Conservation (phyloP, 2,329 filamentous ascomycete species). For the Chaetomium sp. region DNA sequence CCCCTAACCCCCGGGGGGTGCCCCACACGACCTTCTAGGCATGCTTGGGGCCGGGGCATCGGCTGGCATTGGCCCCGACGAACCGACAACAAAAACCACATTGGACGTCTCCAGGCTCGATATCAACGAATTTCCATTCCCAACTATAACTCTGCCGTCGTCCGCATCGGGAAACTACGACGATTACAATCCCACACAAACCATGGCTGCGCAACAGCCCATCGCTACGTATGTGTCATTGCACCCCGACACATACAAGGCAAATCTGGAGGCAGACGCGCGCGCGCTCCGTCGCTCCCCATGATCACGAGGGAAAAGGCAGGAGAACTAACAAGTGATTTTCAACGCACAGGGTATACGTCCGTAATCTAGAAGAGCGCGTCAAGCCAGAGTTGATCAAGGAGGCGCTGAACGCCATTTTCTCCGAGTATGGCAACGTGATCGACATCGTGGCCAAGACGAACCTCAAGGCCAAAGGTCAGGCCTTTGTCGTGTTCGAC, state of each 20-base stretch:
- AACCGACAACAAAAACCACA: neutral
- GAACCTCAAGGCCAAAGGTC: conserved; percentile 86
- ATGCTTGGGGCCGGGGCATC: neutral
- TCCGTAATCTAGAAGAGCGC: conserved; percentile 85
- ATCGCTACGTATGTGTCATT: conserved; percentile 69
- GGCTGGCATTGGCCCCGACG: neutral
- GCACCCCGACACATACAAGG: conserved; percentile 53
- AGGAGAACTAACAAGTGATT: conserved; percentile 30
- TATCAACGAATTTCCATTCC: neutral
- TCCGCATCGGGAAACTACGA: neutral
- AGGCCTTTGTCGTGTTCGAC: conserved; percentile 92
- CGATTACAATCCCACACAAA: neutral
- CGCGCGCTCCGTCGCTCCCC: neutral
- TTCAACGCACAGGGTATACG: conserved; percentile 50
- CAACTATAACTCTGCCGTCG: neutral
- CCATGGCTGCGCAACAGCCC: conserved; percentile 35
- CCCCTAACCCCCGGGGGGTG: too few relatives aligned
- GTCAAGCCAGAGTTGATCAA: conserved; percentile 75
- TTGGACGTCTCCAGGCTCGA: neutral
- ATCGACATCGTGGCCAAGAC: conserved; percentile 67
- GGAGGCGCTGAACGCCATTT: conserved; percentile 67
- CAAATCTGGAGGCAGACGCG: neutral
- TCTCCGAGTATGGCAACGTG: conserved; percentile 79
- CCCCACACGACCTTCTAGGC: neutral
- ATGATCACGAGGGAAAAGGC: conserved; percentile 4